Evolutionary conservation across 1,284 basidiomycete genomes (phyloP).

Genomic region (Caloboletus inedulis): DNA sequence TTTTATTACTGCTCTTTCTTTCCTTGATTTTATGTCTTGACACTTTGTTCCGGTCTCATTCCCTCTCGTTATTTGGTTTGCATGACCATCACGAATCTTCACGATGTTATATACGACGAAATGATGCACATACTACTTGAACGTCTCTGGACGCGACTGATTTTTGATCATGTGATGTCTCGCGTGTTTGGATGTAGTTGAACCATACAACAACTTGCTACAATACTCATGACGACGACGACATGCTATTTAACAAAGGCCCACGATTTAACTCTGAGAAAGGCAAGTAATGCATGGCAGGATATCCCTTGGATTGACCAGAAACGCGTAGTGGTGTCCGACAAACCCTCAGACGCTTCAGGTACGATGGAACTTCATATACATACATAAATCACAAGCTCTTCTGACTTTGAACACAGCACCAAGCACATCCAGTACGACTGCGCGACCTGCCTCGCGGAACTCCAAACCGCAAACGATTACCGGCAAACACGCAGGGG

Average conservation of each 20-base stretch:
- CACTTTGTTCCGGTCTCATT: conserved; percentile 4
- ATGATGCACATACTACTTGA: conserved; percentile 26
- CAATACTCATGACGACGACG: not conserved
- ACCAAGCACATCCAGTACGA: conserved; percentile 33
- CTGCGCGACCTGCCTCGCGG: conserved; percentile 7
- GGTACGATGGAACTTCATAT: conserved; percentile 33
- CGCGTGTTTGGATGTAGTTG: conserved; percentile 25
- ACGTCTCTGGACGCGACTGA: conserved; percentile 11
- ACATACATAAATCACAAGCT: not conserved
- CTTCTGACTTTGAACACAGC: conserved; percentile 31
- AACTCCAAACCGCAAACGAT: conserved; percentile 10
- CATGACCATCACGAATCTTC: conserved; percentile 27
- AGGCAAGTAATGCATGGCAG: conserved; percentile 26
- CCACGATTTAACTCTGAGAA: conserved; percentile 36
- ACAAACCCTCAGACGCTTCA: conserved; percentile 39
- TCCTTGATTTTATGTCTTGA: conserved; percentile 12
- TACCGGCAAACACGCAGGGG: conserved; percentile 12
- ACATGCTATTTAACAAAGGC: conserved; percentile 41
- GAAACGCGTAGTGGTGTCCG: conserved; percentile 27
- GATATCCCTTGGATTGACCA: not conserved
- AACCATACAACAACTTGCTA: not conserved
- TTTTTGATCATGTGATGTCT: conserved; percentile 25
- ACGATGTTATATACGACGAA: conserved; percentile 31
- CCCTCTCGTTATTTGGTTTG: conserved; percentile 10
- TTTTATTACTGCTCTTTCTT: conserved; percentile 11